These are phyloP conservation scores for Chaetoceros tenuissimus DNA, from an alignment of 108 stramenopile genomes.

Conservation along the genomic window DNA sequence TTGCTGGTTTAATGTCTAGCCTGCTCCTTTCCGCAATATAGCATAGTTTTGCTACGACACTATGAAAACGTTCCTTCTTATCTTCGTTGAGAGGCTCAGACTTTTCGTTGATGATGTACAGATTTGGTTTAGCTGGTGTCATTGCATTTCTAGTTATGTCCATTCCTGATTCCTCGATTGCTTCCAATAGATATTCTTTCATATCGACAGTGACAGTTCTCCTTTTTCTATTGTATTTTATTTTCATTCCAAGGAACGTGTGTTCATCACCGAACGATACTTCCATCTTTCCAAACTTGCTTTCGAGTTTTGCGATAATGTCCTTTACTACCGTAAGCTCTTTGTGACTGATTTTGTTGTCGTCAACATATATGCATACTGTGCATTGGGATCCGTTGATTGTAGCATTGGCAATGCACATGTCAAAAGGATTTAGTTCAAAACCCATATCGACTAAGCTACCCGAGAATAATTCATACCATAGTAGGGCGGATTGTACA, in stretches of 20 bases:
- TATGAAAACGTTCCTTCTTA: constrained; percentile 19
- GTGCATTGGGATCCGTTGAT: constrained; percentile 28
- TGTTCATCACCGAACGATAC: constrained; percentile 8
- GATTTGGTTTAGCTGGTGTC: constrained; percentile 17
- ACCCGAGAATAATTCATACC: constrained; percentile 13
- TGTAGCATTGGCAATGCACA: constrained; percentile 38
- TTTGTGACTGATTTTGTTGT: constrained; percentile 33
- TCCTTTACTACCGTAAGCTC: constrained; percentile 7
- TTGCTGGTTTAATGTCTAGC: constrained; percentile 22
- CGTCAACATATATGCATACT: constrained; percentile 39
- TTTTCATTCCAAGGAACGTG: constrained; percentile 32
- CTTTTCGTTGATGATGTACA: constrained; percentile 17
- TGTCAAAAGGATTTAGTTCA: constrained; percentile 44
- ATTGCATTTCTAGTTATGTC: constrained; percentile 8
- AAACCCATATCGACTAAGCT: constrained; percentile 25
- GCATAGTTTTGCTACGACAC: constrained; percentile 21
- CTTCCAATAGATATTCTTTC: constrained; percentile 12
- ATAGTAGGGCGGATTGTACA: constrained; percentile 22
- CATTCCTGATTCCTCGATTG: constrained; percentile 11
- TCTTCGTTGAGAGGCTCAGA: constrained; percentile 3
- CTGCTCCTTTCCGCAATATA: constrained; percentile 24
- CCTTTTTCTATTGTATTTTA: constrained; percentile 10
- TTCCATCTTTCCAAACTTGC: constrained; percentile 12
- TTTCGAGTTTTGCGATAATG: background rate
- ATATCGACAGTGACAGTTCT: constrained; percentile 9